Evolutionary conservation across 1,139 yeast species (phyloP).

Genomic region (Zygotorulaspora mrakii): DNA sequence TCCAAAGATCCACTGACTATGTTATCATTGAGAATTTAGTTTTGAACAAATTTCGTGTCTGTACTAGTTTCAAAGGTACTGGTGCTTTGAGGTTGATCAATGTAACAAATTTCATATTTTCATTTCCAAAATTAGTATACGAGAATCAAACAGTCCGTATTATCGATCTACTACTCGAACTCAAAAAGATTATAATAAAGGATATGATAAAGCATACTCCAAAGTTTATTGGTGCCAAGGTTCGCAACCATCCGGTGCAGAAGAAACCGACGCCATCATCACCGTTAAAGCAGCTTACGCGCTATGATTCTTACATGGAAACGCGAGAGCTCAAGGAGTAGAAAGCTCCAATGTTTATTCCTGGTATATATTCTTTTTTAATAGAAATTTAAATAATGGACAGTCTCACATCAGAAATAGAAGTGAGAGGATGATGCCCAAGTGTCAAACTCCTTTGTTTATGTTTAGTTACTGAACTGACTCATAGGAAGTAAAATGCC

Average conservation of each 20-base stretch:
- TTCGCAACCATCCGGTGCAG: constrained; percentile 33
- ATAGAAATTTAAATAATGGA: no score
- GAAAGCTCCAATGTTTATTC: no score
- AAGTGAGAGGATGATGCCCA: no score
- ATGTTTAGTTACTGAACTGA: no score
- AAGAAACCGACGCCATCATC: constrained; percentile 6
- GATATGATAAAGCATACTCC: constrained; percentile 58
- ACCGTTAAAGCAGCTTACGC: constrained; percentile 22
- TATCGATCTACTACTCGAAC: constrained; percentile 49
- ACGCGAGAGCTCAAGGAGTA: constrained; percentile 4
- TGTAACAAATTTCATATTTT: constrained; percentile 54
- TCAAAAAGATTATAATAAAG: constrained; percentile 51
- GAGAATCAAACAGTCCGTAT: constrained; percentile 49
- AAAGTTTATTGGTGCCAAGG: constrained; percentile 52
- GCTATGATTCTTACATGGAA: constrained; percentile 22
- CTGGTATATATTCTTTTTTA: no score
- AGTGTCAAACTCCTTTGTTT: no score
- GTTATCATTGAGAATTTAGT: constrained; percentile 51
- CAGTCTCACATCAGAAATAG: no score
- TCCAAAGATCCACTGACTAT: constrained; percentile 54
- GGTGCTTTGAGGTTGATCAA: constrained; percentile 58
- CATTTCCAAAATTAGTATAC: constrained; percentile 51
- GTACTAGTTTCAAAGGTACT: constrained; percentile 56
- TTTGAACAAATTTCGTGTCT: constrained; percentile 46
- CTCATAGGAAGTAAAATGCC: no score